Base-by-base conservation (phyloP, 2,329 filamentous ascomycete species). In the Pseudogymnoascus sp. region DNA sequence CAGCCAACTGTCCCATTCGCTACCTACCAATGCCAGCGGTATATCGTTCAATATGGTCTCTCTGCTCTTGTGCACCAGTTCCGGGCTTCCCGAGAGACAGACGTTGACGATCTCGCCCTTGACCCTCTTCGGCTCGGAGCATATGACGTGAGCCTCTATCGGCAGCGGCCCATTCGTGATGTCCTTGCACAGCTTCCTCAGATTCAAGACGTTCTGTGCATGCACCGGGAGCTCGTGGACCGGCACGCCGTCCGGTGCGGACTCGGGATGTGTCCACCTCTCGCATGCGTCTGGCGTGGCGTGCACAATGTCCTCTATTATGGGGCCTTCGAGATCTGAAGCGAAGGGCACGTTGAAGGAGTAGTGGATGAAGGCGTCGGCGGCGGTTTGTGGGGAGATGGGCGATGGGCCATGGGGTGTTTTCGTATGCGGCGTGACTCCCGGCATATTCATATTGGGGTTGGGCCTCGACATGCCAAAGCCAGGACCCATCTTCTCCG, bases 291-390 rank as follows among this genome's bases (percentile, higher is more conserved):
- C 89, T 63, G 87, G 85, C 66, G 90, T 96, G 66, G 93, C 92
- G 77, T 97, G 93, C 64, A 97, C 84, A 70, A 99, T 90, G 75
- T 97, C 92, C 75, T 97, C 92, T 68, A 89, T 89, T 71, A 97
- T 92, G 66, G 94, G 94, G 35, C 94, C 94, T 65, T 90, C 85
- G 65, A 99, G 86, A 71, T 93, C 93, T 66, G 90, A 96, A 69
- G 92, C 87, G 77, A 97, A 97, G 64, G 94, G 94, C 58, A 99
- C 89, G 74, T 97, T 97, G 86, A 99, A 97, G 67, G 91, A 93
- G 74, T 96, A 88, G 76, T 95, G 91, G 75, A 97, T 90, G 67
- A 86, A 86, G 60, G 87, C 81, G 73, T 93, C 89, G 72, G 87
- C 82, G 65, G 87, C 80, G 67, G 88, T 86, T 63, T 88, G 85